Evolutionary conservation across 208 protist species (phyloP).

Genomic region (Acanthamoeba castellanii): DNA sequence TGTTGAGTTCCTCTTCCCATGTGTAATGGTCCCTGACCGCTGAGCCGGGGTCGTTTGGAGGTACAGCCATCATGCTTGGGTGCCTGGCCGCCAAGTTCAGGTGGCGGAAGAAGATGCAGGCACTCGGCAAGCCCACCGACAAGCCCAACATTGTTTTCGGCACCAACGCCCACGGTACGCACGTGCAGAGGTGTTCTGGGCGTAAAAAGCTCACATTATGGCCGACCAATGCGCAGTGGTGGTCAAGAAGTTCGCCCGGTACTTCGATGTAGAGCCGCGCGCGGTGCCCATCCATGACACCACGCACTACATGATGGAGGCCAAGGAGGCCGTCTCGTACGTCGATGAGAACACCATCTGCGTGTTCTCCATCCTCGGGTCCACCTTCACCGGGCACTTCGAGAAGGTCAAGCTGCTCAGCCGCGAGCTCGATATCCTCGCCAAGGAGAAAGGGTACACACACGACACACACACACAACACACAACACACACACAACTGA

Average conservation of each 20-base stretch:
- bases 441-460: conserved; percentile 66
- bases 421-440: conserved; percentile 64
- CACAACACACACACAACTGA: too few species aligned
- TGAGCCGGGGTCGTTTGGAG: neutral
- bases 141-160: conserved; percentile 79
- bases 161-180: conserved; percentile 19
- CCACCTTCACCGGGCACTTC: conserved; percentile 79
- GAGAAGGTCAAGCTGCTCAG: conserved; percentile 77
- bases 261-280: conserved; percentile 80
- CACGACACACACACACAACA: neutral
- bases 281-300: conserved; percentile 35
- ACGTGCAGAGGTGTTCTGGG: neutral
- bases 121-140: conserved; percentile 36
- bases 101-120: conserved; percentile 78
- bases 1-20: neutral
- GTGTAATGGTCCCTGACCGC: neutral
- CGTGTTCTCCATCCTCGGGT: conserved; percentile 78
- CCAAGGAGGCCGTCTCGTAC: conserved; percentile 57
- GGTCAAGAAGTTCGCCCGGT: conserved; percentile 80
- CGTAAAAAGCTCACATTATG: neutral
- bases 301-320: conserved; percentile 48
- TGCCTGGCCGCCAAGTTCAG: conserved; percentile 75
- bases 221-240: conserved; percentile 43
- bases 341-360: conserved; percentile 84
- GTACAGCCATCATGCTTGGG: conserved; percentile 69